Base-by-base conservation (phyloP, 2,329 filamentous ascomycete genomes). In the Tolypocladium paradoxum region DNA sequence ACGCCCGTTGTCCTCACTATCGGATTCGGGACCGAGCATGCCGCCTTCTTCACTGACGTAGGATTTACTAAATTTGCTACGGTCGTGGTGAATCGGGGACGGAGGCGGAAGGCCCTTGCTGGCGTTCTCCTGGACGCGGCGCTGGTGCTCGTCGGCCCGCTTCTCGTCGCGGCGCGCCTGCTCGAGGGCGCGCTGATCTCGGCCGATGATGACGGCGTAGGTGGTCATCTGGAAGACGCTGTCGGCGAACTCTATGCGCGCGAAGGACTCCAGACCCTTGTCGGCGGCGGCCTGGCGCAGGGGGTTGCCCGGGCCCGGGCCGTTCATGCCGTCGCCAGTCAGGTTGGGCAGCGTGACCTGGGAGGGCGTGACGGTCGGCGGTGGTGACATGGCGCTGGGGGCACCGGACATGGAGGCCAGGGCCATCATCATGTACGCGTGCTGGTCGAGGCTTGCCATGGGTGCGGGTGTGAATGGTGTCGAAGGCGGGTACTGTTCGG, bases 201-300 rank as follows among this genome's bases (percentile, higher is more conserved):
- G 83, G 52, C 86, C 87, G 31, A 91, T 81, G 53, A 87, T 79
- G 60, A 90, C 78, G 51, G 81, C 77, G 60, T 84, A 85, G 1
- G 85, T 89, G 50, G 83, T 88, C 82, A 91, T 87, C 68, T 88
- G 87, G 66, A 88, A 90, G 53, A 83, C 79, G 63, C 86, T 85
- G 71, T 91, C 87, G 59, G 79, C 77, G 64, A 91, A 90, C 61
- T 84, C 80, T 56, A 91, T 73, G 51, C 75, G 73, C 45, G 79
- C 79, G 64, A 81, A 82, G 3, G 78, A 81, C 61, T 81, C 76
- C 16, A 82, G 67, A 48, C 68, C 70, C 58, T 74, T 73, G 22
- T 69, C 65, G 8, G 65, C 57, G n/a, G 59, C 64, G 50, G 64
- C 59, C 51, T 70, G 69, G 16, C 66, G 66, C 37, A 66, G 61